These are phyloP conservation scores for Beauveria brongniartii DNA, from an alignment of 2,329 filamentous ascomycete genomes.

Conservation along the genomic window DNA sequence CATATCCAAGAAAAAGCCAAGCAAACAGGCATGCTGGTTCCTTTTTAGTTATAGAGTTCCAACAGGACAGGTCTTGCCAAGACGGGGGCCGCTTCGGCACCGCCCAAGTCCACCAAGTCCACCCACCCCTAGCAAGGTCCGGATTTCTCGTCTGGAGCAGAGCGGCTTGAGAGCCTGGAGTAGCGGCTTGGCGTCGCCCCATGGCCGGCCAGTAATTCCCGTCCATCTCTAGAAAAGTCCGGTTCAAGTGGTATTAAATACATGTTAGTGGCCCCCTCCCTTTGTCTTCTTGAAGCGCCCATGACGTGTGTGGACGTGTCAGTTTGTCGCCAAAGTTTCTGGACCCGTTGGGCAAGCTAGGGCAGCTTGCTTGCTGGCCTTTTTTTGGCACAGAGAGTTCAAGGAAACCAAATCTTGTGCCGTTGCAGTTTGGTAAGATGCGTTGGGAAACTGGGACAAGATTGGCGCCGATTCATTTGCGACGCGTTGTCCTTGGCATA, in stretches of 20 bases:
- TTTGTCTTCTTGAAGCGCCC: background rate
- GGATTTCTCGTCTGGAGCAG: background rate
- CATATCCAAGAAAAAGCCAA: background rate
- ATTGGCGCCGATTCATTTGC: background rate
- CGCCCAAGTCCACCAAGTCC: background rate
- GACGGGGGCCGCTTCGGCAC: slow-evolving; percentile 4
- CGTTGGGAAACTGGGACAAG: background rate
- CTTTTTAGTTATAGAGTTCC: background rate
- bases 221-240: background rate
- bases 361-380: background rate
- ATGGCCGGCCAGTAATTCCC: background rate
- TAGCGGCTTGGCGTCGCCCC: slow-evolving; percentile 6
- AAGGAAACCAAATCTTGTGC: background rate
- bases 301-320: slow-evolving; percentile 2
- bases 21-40: background rate
- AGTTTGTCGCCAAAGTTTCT: background rate
- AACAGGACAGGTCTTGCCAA: background rate
- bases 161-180: slow-evolving; percentile 3
- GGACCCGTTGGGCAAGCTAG: background rate
- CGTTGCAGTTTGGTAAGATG: background rate
- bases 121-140: background rate
- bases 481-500: background rate
- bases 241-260: background rate
- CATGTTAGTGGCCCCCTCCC: background rate
- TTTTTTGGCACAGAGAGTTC: background rate